These are phyloP conservation scores for Globisporangium middletonii DNA, from an alignment of 352 stramenopile genomes.

Conservation along the genomic window DNA sequence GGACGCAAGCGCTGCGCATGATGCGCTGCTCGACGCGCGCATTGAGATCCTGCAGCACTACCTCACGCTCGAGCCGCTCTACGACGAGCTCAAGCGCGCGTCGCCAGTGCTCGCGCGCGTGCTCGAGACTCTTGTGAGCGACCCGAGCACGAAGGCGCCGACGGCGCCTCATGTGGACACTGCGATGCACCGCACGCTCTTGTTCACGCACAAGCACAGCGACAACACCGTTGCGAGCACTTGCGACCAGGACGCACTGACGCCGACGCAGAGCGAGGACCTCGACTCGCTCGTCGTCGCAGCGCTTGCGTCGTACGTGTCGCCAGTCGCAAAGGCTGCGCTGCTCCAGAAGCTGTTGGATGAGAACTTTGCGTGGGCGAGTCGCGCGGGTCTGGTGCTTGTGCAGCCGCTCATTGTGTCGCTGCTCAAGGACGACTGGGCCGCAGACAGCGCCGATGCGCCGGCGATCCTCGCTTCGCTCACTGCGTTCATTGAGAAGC, in stretches of 20 bases:
- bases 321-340: constrained; percentile 1
- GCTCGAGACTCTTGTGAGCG: constrained; percentile 10
- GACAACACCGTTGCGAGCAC: background rate
- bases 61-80: constrained; percentile 42
- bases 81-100: constrained; percentile 26
- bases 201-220: constrained; percentile 34
- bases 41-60: constrained; percentile 26
- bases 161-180: background rate
- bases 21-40: constrained; percentile 29
- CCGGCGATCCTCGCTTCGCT: constrained; percentile 6
- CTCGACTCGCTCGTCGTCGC: constrained; percentile 16
- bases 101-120: constrained; percentile 9
- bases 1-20: constrained; percentile 12
- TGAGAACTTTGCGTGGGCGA: constrained; percentile 12
- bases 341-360: constrained; percentile 11
- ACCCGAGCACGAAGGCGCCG: constrained; percentile 12
- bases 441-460: background rate
- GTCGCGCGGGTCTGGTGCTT: constrained; percentile 9
- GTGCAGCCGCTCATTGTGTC: constrained; percentile 17
- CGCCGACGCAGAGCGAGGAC: constrained; percentile 8
- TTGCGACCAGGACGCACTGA: constrained; percentile 1
- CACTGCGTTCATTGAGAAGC: constrained; percentile 13
- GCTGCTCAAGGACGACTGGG: constrained; percentile 12
- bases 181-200: constrained; percentile 22
- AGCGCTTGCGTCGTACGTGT: constrained; percentile 12